Conservation (phyloP, 1,284 basidiomycete species). For the Inonotus hispidus region DNA sequence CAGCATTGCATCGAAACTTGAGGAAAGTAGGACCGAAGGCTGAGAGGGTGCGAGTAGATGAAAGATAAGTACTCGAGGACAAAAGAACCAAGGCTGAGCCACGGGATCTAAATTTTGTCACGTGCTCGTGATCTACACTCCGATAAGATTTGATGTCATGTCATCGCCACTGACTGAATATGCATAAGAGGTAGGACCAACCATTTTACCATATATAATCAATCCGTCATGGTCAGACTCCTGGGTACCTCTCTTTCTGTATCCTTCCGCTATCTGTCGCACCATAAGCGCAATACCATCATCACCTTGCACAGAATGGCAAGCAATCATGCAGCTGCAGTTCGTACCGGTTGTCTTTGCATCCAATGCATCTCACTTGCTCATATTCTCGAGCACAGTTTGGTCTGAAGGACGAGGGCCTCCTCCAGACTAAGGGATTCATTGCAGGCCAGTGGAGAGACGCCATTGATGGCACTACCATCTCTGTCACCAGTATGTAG, state of each 20-base stretch:
- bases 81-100: background rate
- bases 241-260: background rate
- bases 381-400: conserved; percentile 38
- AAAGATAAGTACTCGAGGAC: background rate
- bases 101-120: background rate
- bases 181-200: background rate
- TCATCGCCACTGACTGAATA: background rate
- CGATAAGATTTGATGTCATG: background rate
- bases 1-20: conserved; percentile 35
- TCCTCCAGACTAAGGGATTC: conserved; percentile 72
- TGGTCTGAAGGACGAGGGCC: conserved; percentile 67
- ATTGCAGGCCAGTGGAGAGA: conserved; percentile 83
- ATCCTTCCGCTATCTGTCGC: conserved; percentile 3
- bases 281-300: background rate
- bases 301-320: conserved; percentile 14
- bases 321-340: conserved; percentile 5
- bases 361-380: background rate
- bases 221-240: conserved; percentile 1
- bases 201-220: background rate
- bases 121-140: background rate
- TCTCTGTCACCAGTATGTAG: conserved; percentile 69
- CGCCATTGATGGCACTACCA: conserved; percentile 64
- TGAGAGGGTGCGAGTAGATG: background rate
- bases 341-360: background rate
- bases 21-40: conserved; percentile 1